Evolutionary conservation across 805 yeast species (phyloP).

Genomic region (Ogataea henricii): DNA sequence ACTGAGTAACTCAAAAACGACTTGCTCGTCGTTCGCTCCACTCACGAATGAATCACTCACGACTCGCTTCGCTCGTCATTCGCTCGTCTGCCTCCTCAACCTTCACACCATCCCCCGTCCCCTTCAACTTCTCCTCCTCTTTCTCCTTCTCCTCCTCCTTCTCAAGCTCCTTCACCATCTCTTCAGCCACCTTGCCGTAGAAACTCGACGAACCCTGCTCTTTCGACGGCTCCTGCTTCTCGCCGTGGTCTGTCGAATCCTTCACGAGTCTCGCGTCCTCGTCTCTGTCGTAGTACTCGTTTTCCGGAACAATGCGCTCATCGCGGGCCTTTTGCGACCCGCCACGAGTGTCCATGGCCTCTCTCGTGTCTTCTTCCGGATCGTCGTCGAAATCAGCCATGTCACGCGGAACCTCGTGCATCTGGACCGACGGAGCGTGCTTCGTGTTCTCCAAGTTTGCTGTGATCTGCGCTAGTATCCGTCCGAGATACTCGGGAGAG

Average conservation of each 20-base stretch:
- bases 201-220: conserved; percentile 10
- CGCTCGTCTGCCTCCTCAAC: neutral
- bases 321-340: conserved; percentile 89
- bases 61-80: neutral
- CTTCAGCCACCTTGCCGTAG: conserved; percentile 31
- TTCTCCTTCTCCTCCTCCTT: conserved; percentile 17
- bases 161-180: conserved; percentile 32
- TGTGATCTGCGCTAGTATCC: conserved; percentile 74
- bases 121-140: neutral
- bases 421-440: conserved; percentile 96
- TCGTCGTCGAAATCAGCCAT: conserved; percentile 84
- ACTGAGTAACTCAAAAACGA: neutral
- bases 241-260: conserved; percentile 23
- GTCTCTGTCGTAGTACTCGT: conserved; percentile 76
- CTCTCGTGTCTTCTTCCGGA: conserved; percentile 72
- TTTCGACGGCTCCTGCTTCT: neutral
- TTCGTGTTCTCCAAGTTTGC: conserved; percentile 84
- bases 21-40: neutral
- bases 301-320: conserved; percentile 64
- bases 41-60: neutral
- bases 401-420: conserved; percentile 86
- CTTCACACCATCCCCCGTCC: neutral
- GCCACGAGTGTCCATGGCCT: conserved; percentile 85
- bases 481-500: conserved; percentile 86
- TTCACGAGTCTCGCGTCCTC: conserved; percentile 41